Evolutionary conservation across 2,329 filamentous ascomycete genomes (phyloP).

Genomic region (Pezicula rhizophila): DNA sequence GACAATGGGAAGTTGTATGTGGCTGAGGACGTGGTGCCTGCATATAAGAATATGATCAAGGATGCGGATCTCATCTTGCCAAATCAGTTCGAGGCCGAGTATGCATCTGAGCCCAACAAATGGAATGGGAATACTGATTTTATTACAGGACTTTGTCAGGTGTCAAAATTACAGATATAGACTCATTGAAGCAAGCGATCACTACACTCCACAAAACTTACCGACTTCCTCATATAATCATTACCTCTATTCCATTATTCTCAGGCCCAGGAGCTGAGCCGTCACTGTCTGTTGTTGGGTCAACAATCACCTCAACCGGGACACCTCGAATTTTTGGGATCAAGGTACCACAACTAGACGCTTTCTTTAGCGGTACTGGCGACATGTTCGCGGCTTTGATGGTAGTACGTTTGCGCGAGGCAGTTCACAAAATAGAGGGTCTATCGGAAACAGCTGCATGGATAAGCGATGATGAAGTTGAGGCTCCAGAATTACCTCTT

Average conservation of each 20-base stretch:
- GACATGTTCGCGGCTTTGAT: slow-evolving; percentile 97
- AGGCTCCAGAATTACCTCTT: slow-evolving; percentile 67
- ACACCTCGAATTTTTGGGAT: slow-evolving; percentile 81
- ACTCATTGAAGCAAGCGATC: slow-evolving; percentile 67
- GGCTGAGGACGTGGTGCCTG: slow-evolving; percentile 82
- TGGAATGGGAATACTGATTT: slow-evolving; percentile 7
- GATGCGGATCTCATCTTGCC: slow-evolving; percentile 89
- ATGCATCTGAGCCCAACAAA: slow-evolving; percentile 28
- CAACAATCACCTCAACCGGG: slow-evolving; percentile 58
- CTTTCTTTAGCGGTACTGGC: slow-evolving; percentile 93
- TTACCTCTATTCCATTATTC: slow-evolving; percentile 75
- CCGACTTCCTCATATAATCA: slow-evolving; percentile 78
- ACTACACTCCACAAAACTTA: slow-evolving; percentile 70
- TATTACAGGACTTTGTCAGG: slow-evolving; percentile 67
- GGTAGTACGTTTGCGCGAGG: slow-evolving; percentile 81
- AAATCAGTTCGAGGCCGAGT: slow-evolving; percentile 98
- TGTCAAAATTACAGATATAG: slow-evolving; percentile 73
- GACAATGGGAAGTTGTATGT: slow-evolving; percentile 92
- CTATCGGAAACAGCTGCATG: slow-evolving; percentile 58
- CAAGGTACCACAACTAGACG: slow-evolving; percentile 78
- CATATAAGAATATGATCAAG: slow-evolving; percentile 73
- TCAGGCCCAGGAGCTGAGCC: slow-evolving; percentile 43
- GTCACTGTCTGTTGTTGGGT: slow-evolving; percentile 69
- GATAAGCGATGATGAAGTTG: slow-evolving; percentile 69
- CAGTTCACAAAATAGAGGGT: slow-evolving; percentile 45